Percentiles rank a stretch among this genome's conserved stretches.
These are phyloP conservation scores for Lachancea sp. DNA, from an alignment of 805 yeast species.

Conservation along the genomic window DNA sequence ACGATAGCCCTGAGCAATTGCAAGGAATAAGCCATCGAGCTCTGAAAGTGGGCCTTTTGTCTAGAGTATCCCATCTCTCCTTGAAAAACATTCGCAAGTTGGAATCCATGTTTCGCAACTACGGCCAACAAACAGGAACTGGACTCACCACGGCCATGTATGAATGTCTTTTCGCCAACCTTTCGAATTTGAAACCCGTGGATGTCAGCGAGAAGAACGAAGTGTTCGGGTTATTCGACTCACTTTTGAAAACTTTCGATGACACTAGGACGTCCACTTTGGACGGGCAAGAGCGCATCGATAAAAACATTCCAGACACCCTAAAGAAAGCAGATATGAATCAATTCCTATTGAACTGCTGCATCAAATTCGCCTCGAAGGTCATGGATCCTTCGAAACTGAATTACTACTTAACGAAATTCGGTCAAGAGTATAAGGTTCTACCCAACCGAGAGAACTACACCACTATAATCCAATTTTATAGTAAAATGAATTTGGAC, in stretches of 20 bases:
- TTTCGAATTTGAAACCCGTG: slow-evolving; percentile 13
- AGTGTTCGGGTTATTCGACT: slow-evolving; percentile 19
- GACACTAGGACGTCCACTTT: background rate
- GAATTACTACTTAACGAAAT: slow-evolving; percentile 23
- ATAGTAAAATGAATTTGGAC: slow-evolving; percentile 12
- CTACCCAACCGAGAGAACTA: slow-evolving; percentile 26
- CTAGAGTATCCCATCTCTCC: slow-evolving; percentile 13
- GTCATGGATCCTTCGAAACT: slow-evolving; percentile 16
- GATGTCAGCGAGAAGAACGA: background rate
- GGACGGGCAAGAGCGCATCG: background rate
- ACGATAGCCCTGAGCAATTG: slow-evolving; percentile 12
- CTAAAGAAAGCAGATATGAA: slow-evolving; percentile 9
- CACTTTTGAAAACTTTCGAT: slow-evolving; percentile 19
- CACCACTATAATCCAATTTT: slow-evolving; percentile 28
- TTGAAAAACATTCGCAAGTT: slow-evolving; percentile 21
- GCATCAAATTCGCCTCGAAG: slow-evolving; percentile 23
- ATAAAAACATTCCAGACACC: background rate
- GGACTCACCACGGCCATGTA: slow-evolving; percentile 18
- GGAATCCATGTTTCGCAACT: slow-evolving; percentile 24
- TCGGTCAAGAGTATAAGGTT: slow-evolving; percentile 21
- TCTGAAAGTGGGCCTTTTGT: slow-evolving; percentile 10
- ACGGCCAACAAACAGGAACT: slow-evolving; percentile 10
- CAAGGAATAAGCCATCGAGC: slow-evolving; percentile 10
- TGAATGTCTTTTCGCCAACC: slow-evolving; percentile 21
- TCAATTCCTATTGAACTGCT: slow-evolving; percentile 21